Evolutionary conservation across 2,329 filamentous ascomycete species (phyloP).

Genomic region (Chaetomiaceae sp.): DNA sequence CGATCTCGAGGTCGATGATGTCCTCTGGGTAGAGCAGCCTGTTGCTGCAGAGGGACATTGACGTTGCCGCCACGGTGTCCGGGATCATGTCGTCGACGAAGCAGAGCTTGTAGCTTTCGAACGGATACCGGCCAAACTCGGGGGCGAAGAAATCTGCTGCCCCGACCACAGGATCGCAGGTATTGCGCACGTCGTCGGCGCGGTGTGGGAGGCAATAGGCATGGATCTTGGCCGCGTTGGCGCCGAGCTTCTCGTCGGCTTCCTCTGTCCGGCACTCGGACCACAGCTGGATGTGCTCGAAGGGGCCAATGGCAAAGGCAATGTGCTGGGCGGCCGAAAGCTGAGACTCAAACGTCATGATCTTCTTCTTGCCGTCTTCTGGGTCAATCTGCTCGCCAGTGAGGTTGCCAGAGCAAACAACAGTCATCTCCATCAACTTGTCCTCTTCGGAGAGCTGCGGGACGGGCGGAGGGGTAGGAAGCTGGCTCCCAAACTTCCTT

Average conservation of each 20-base stretch:
- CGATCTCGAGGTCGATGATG: constrained; percentile 79
- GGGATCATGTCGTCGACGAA: constrained; percentile 86
- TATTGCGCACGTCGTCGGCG: constrained; percentile 77
- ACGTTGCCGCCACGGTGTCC: constrained; percentile 73
- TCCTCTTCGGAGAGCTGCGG: constrained; percentile 64
- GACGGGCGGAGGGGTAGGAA: constrained; percentile 12
- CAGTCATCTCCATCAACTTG: constrained; percentile 79
- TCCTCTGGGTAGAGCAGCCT: constrained; percentile 79
- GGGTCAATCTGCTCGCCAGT: constrained; percentile 77
- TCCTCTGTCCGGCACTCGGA: constrained; percentile 85
- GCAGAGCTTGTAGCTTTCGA: constrained; percentile 84
- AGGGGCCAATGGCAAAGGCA: constrained; percentile 89
- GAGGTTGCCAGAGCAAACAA: constrained; percentile 85
- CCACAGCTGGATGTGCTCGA: constrained; percentile 83
- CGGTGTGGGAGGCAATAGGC: constrained; percentile 87
- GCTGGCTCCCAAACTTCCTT: constrained; percentile 38
- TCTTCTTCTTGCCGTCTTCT: constrained; percentile 75
- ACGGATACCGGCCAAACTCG: constrained; percentile 86
- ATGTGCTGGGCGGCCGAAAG: constrained; percentile 80
- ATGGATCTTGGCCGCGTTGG: constrained; percentile 82
- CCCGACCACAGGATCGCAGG: constrained; percentile 76
- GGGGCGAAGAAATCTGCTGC: constrained; percentile 90
- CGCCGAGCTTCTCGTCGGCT: constrained; percentile 84
- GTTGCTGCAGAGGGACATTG: constrained; percentile 81
- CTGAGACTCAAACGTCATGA: constrained; percentile 75